phyloP scores from a whole-genome alignment of 2,329 filamentous ascomycete genomes.

The Xylaria arbuscula region DNA sequence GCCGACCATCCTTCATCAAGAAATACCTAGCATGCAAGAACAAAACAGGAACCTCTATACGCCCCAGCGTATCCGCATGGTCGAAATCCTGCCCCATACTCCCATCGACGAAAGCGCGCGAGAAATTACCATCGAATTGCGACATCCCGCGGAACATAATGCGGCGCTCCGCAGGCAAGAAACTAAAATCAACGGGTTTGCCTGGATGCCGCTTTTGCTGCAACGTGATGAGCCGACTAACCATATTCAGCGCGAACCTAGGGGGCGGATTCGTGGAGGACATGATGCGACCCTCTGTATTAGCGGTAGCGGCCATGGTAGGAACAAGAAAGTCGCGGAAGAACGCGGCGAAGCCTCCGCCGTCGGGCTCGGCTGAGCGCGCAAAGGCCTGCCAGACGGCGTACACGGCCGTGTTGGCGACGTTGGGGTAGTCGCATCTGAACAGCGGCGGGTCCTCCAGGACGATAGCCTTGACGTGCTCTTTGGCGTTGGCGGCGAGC shows the following conservation, averaged over 20 bases:
- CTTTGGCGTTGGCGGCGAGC: constrained; percentile 27
- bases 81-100: constrained; percentile 27
- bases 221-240: constrained; percentile 10
- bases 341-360: constrained; percentile 16
- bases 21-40: constrained; percentile 23
- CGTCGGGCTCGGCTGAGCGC: constrained; percentile 15
- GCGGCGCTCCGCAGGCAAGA: constrained; percentile 23
- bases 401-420: constrained; percentile 23
- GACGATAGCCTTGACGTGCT: constrained; percentile 27
- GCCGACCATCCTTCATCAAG: constrained; percentile 10
- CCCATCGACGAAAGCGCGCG: constrained; percentile 26
- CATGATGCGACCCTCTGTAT: constrained; percentile 16
- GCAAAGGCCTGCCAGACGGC: constrained; percentile 20
- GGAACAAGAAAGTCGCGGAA: constrained; percentile 20
- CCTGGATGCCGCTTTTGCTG: constrained; percentile 14
- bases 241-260: constrained; percentile 10
- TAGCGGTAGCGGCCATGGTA: neutral
- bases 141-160: constrained; percentile 28
- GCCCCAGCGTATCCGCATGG: constrained; percentile 22
- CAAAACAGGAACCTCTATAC: constrained; percentile 22
- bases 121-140: constrained; percentile 31
- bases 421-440: constrained; percentile 22
- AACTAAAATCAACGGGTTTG: constrained; percentile 21
- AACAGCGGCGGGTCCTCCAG: constrained; percentile 28
- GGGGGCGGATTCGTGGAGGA: constrained; percentile 9